Evolutionary conservation across 176 grass and related monocot species (phyloP).

Genomic region (Pharus latifolius): DNA sequence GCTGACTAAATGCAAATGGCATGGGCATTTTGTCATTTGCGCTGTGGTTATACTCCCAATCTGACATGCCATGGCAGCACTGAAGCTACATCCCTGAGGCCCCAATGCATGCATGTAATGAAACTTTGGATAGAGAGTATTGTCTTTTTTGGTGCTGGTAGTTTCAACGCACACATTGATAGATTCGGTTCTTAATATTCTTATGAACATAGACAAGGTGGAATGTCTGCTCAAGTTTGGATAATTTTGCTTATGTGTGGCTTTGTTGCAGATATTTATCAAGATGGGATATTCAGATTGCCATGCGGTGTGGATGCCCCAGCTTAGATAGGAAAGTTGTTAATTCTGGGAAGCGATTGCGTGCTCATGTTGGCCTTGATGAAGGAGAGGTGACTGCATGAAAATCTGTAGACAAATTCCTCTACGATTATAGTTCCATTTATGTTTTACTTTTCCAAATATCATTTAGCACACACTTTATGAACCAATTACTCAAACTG

Average conservation of each 20-base stretch:
- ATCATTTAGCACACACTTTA: neutral
- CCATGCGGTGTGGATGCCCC: slow-evolving; percentile 53
- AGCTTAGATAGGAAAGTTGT: slow-evolving; percentile 81
- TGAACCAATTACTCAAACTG: neutral
- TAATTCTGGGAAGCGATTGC: slow-evolving; percentile 73
- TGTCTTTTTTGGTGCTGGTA: neutral
- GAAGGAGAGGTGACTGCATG: slow-evolving; percentile 64
- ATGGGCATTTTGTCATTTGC: too few species aligned
- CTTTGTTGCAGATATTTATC: slow-evolving; percentile 64
- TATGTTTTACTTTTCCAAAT: neutral
- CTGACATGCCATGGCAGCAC: too few species aligned
- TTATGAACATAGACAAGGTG: neutral
- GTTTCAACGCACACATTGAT: neutral
- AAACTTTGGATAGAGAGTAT: too few species aligned
- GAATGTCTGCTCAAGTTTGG: too few species aligned
- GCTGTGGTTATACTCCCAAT: too few species aligned
- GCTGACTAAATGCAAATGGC: too few species aligned
- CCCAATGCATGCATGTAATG: too few species aligned
- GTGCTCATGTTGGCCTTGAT: slow-evolving; percentile 68
- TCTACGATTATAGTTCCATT: neutral
- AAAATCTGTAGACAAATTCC: neutral
- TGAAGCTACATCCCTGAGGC: too few species aligned
- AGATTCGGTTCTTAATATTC: slow-evolving; percentile 7
- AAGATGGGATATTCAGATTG: slow-evolving; percentile 57
- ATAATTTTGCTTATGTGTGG: too few species aligned